These are phyloP conservation scores for Alopecurus myosuroides DNA, from an alignment of 176 grass and related monocot species.

Conservation along the genomic window DNA sequence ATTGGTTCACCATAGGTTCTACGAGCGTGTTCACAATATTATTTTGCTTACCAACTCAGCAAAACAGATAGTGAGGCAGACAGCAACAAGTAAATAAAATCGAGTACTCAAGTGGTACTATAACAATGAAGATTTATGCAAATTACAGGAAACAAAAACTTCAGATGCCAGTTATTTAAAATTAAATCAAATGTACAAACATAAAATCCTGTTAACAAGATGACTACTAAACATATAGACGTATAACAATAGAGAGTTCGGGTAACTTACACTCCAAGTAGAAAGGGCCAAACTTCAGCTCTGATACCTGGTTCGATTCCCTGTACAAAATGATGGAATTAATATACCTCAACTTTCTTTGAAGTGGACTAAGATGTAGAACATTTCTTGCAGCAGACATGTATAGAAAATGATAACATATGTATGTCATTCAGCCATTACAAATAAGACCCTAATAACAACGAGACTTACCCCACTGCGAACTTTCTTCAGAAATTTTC, in stretches of 20 bases:
- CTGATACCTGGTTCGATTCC: conserved; percentile 82
- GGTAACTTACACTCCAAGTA: conserved; percentile 87
- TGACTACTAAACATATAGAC: conserved; percentile 1
- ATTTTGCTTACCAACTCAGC: not conserved
- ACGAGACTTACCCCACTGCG: conserved; percentile 73
- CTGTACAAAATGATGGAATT: conserved; percentile 40
- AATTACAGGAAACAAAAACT: not conserved
- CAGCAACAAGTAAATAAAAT: not conserved
- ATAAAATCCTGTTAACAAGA: conserved; percentile 17
- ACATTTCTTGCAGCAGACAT: not conserved
- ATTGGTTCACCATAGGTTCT: not conserved
- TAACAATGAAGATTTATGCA: not conserved
- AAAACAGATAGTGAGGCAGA: not conserved
- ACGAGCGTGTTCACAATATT: not conserved
- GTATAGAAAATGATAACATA: not conserved
- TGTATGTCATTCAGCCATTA: not conserved
- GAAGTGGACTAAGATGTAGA: not conserved
- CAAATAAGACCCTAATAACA: not conserved
- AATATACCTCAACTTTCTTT: conserved; percentile 14
- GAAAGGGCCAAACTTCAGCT: conserved; percentile 94
- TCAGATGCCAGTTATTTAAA: not conserved
- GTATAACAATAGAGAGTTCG: conserved; percentile 3
- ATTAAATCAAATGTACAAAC: not conserved
- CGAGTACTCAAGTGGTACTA: not conserved
- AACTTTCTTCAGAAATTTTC: conserved; percentile 92